Conservation (phyloP, 2,329 filamentous ascomycete species). For the Aspergillus quadrilineatus region DNA sequence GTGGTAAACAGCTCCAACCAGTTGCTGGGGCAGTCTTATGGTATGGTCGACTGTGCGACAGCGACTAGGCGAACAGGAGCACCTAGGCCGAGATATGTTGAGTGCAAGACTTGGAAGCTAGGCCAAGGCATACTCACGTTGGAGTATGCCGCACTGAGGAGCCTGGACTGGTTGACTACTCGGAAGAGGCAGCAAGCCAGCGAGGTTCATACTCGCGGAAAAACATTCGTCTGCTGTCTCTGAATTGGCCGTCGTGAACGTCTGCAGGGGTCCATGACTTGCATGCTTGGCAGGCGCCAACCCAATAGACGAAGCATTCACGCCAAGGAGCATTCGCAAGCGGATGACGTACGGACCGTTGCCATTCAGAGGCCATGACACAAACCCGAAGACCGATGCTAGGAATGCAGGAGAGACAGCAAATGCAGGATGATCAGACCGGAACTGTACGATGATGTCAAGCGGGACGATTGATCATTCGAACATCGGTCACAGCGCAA, state of each 20-base stretch:
- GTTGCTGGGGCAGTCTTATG: too few relatives aligned
- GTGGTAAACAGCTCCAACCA: too few relatives aligned
- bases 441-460: not conserved
- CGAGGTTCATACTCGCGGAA: not conserved
- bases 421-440: conserved; percentile 9
- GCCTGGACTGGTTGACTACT: too few relatives aligned
- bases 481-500: not conserved
- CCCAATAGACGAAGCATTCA: conserved; percentile 22
- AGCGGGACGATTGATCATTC: conserved; percentile 9
- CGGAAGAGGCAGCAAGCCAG: not conserved
- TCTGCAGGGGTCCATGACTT: conserved; percentile 10
- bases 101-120: too few relatives aligned
- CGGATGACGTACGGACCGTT: not conserved
- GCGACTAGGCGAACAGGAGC: too few relatives aligned
- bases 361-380: not conserved
- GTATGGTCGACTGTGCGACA: too few relatives aligned
- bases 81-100: too few relatives aligned
- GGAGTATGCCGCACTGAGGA: too few relatives aligned
- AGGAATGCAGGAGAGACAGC: conserved; percentile 15
- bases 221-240: not conserved
- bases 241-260: not conserved
- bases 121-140: too few relatives aligned
- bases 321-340: conserved; percentile 24
- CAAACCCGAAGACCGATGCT: not conserved
- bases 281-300: conserved; percentile 19